Evolutionary conservation across 805 yeast species (phyloP).

Genomic region (Myxozyma melibiosi): DNA sequence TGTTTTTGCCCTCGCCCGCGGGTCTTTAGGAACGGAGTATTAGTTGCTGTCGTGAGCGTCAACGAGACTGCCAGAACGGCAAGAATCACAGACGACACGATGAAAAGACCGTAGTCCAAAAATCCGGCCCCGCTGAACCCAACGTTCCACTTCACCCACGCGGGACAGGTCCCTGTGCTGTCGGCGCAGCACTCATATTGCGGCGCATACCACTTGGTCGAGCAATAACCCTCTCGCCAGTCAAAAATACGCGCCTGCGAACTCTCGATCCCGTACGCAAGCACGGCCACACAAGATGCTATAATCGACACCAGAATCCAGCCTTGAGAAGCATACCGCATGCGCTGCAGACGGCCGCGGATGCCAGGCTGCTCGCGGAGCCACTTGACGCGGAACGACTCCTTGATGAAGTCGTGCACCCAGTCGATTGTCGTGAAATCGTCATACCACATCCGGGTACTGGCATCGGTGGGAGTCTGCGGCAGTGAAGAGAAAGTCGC

Average conservation of each 20-base stretch:
- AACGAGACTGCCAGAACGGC: constrained; percentile 44
- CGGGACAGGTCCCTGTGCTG: constrained; percentile 39
- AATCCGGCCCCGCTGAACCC: constrained; percentile 19
- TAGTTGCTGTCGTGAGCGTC: constrained; percentile 49
- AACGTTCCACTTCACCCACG: constrained; percentile 44
- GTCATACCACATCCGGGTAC: constrained; percentile 46
- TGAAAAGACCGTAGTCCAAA: constrained; percentile 44
- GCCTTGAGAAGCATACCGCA: constrained; percentile 48
- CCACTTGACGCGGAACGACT: constrained; percentile 47
- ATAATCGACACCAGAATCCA: constrained; percentile 55
- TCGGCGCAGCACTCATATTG: constrained; percentile 49
- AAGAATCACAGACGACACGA: constrained; percentile 17
- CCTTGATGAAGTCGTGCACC: constrained; percentile 53
- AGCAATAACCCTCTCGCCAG: constrained; percentile 56
- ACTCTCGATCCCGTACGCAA: constrained; percentile 54
- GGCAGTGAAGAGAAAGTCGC: no score
- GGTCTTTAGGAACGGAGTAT: constrained; percentile 42
- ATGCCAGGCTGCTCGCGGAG: constrained; percentile 44
- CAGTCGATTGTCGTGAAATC: constrained; percentile 66
- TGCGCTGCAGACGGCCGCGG: constrained; percentile 40
- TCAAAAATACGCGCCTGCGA: constrained; percentile 54
- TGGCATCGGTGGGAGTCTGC: constrained; percentile 6
- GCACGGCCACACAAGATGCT: constrained; percentile 51
- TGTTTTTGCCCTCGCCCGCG: not conserved
- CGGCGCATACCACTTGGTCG: constrained; percentile 48